Percentiles rank a stretch among this genome's conserved stretches.
phyloP scores from a whole-genome alignment of 352 stramenopile species.

The Pythium pyrilobum region DNA sequence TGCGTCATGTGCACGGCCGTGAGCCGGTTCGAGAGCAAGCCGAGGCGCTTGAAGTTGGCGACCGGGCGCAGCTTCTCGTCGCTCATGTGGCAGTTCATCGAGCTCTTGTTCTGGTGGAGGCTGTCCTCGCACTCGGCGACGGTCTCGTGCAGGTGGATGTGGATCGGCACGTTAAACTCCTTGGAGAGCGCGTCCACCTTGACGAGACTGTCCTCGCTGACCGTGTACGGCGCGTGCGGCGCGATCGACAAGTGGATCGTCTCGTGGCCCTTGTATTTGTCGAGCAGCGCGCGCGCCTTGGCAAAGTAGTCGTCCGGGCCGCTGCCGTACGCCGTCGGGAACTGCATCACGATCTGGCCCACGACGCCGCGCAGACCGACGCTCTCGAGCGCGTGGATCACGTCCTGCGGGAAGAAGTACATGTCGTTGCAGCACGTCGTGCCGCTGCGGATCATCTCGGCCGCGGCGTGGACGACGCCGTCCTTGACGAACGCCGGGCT shows the following conservation, averaged over 20 bases:
- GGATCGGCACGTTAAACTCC: conserved; percentile 54
- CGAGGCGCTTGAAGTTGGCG: conserved; percentile 77
- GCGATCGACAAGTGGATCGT: conserved; percentile 60
- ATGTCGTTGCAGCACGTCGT: conserved; percentile 91
- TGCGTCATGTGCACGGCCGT: conserved; percentile 85
- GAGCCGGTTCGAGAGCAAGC: conserved; percentile 60
- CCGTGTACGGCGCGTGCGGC: conserved; percentile 86
- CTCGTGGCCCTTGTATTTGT: conserved; percentile 61
- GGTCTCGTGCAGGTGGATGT: conserved; percentile 88
- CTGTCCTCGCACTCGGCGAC: conserved; percentile 75
- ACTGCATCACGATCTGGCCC: conserved; percentile 70
- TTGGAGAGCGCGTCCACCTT: conserved; percentile 59
- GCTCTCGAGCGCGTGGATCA: conserved; percentile 44
- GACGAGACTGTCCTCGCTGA: conserved; percentile 61
- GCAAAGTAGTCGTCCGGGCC: conserved; percentile 64
- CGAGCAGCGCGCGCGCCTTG: conserved; percentile 60
- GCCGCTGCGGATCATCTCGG: conserved; percentile 87
- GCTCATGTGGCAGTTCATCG: conserved; percentile 80
- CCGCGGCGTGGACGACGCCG: conserved; percentile 66
- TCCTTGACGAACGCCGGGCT: conserved; percentile 63
- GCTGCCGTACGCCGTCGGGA: conserved; percentile 56
- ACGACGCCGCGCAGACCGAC: conserved; percentile 70
- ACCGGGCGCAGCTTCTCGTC: conserved; percentile 67
- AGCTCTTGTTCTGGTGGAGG: conserved; percentile 48
- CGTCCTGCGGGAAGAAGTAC: conserved; percentile 81